A percentile compares a stretch with the other conserved stretches of the same genome.
phyloP scores from a whole-genome alignment of 495 filamentous ascomycete genomes.

The Aspergillus affinis region DNA sequence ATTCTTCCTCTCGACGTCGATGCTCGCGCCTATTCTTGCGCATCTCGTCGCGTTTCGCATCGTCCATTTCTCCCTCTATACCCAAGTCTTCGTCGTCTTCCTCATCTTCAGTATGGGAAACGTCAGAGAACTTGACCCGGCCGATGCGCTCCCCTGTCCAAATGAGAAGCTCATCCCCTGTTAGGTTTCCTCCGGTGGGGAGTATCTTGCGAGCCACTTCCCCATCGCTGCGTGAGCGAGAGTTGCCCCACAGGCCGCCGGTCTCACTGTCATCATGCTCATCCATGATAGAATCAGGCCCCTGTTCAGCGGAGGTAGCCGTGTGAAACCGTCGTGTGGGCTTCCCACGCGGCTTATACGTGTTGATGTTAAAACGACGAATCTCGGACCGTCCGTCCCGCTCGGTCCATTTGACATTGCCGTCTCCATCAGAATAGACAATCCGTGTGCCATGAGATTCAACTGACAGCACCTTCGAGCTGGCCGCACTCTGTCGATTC shows the following conservation, averaged over 20 bases:
- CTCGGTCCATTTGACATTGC: conserved; percentile 89
- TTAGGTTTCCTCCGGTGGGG: conserved; percentile 52
- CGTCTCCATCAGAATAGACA: conserved; percentile 80
- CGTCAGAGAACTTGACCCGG: conserved; percentile 60
- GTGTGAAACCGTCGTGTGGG: neutral
- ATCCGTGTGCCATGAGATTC: conserved; percentile 81
- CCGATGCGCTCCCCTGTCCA: conserved; percentile 84
- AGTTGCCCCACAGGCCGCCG: conserved; percentile 32
- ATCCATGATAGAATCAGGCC: neutral
- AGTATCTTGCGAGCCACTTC: conserved; percentile 71
- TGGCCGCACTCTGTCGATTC: conserved; percentile 81
- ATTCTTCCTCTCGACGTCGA: conserved; percentile 52
- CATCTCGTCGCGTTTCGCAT: conserved; percentile 37
- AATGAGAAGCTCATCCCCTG: conserved; percentile 64
- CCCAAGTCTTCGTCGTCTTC: conserved; percentile 44
- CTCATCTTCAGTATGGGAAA: conserved; percentile 45
- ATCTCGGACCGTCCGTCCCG: conserved; percentile 81
- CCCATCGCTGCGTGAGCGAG: conserved; percentile 21
- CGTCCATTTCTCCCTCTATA: conserved; percentile 36
- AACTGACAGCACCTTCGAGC: conserved; percentile 80
- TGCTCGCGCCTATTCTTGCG: conserved; percentile 41
- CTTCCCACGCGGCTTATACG: conserved; percentile 23
- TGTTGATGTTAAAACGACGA: conserved; percentile 69
- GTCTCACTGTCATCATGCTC: conserved; percentile 9
- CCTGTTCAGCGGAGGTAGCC: neutral